Evolutionary conservation across 352 stramenopile genomes (phyloP).

Genomic region (Phytophthora nicotianae): DNA sequence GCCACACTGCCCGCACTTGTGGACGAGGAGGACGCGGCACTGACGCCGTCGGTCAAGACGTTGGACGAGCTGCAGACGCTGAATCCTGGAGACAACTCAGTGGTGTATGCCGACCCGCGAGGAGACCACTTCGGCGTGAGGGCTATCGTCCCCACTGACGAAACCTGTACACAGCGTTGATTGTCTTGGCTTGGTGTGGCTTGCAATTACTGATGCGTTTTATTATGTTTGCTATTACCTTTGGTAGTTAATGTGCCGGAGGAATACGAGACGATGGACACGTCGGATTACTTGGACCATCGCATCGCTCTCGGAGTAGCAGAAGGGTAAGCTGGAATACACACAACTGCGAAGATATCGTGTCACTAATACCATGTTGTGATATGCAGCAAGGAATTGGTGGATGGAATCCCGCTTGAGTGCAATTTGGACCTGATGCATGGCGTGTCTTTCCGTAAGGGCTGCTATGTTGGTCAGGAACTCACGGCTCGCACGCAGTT

Average conservation of each 20-base stretch:
- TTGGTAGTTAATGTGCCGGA: constrained; percentile 58
- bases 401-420: constrained; percentile 91
- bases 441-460: constrained; percentile 93
- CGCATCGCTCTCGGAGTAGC: constrained; percentile 70
- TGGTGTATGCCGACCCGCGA: constrained; percentile 69
- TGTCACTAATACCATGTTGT: constrained; percentile 14
- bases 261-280: constrained; percentile 50
- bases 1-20: constrained; percentile 58
- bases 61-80: constrained; percentile 34
- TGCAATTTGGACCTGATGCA: constrained; percentile 92
- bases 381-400: constrained; percentile 65
- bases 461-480: constrained; percentile 96
- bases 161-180: constrained; percentile 34
- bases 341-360: constrained; percentile 3
- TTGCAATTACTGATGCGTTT: constrained; percentile 12
- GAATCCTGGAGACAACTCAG: constrained; percentile 43
- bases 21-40: constrained; percentile 31
- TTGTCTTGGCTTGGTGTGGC: not conserved
- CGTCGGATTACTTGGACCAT: constrained; percentile 59
- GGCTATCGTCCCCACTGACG: constrained; percentile 49
- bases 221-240: constrained; percentile 5
- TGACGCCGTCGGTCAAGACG: constrained; percentile 15
- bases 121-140: constrained; percentile 67
- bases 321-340: constrained; percentile 57
- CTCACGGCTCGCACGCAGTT: constrained; percentile 94